Conservation (phyloP, 2,329 filamentous ascomycete species). For the Fusarium goolgardi region DNA sequence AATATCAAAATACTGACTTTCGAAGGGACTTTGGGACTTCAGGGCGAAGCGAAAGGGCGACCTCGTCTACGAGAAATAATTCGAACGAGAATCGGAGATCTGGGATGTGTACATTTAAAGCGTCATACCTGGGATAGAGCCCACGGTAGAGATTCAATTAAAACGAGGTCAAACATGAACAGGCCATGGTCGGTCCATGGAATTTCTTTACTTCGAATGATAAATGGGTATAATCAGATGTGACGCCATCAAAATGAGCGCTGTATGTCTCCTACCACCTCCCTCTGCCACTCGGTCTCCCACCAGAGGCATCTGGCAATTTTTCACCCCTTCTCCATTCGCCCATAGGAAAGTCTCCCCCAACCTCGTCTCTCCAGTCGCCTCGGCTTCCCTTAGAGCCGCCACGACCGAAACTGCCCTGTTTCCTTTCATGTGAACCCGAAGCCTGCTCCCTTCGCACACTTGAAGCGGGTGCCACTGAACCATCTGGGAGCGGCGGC, state of each 20-base stretch:
- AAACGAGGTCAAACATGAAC: constrained; percentile 29
- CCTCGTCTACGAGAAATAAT: constrained; percentile 80
- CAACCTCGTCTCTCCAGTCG: constrained; percentile 55
- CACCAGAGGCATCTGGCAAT: constrained; percentile 63
- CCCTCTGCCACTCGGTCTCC: constrained; percentile 46
- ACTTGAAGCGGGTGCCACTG: constrained; percentile 71
- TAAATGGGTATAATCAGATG: constrained; percentile 48
- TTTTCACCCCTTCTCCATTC: constrained; percentile 76
- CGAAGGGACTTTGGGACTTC: constrained; percentile 85
- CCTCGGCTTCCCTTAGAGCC: constrained; percentile 53
- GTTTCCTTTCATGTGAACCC: constrained; percentile 41
- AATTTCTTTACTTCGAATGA: constrained; percentile 11
- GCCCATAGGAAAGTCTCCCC: constrained; percentile 59
- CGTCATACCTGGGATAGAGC: constrained; percentile 47
- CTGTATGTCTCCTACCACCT: constrained; percentile 45
- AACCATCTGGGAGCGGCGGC: constrained; percentile 78
- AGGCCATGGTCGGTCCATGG: constrained; percentile 19
- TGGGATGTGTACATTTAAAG: constrained; percentile 58
- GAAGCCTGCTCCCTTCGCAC: constrained; percentile 44
- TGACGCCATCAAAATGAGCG: constrained; percentile 23
- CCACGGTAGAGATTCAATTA: constrained; percentile 37
- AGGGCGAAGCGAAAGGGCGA: constrained; percentile 91
- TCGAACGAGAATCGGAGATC: constrained; percentile 15
- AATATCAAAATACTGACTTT: constrained; percentile 39
- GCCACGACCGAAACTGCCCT: constrained; percentile 50